Base-by-base conservation (phyloP, 441 rosid genomes). In the Gossypium trilobum region DNA sequence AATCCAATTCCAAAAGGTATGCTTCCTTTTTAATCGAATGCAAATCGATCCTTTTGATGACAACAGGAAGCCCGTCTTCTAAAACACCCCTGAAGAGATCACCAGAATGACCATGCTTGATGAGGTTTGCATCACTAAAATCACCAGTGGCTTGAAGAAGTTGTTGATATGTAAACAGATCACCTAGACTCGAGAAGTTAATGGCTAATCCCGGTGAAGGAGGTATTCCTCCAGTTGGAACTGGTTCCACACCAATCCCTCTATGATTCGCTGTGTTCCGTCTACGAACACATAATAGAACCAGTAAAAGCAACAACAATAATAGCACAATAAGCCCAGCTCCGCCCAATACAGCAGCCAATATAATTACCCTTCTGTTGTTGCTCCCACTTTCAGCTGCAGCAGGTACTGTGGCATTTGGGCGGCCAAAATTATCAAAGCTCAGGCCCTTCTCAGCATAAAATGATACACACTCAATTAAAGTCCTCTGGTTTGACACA, bases 81-180 rank as follows among this genome's bases (percentile, higher is more conserved):
- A 90, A 77, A 33, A 74, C 57, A 58, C 97, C 98, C 27, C 72
- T 85, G 82, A 83, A 95, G 36, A 95, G 88, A 75, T 80, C 91
- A 39, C 99, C 99, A 0, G 99, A 91, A 73, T 90, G 98, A 56
- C 99, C 99, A 52, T 85, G 84, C 80, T 91, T 93, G 39, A 93
- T 90, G 71, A 95, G 86, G 79, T 87, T 93, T 4, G 79, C 81
- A 39, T 87, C 91, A 69, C 67, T 82, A 54, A 93, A 95, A 4
- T 85, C 87, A 67, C 80, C 82, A n/a, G 97, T 90, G 51, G 93
- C 89, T 52, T 68, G 81, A 4, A 88, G 84, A 77, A 93, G 82
- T 80, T 88, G 94, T 60, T 88, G 86, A 71, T 83, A 86, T 0
- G 93, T 73, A 84, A 84, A 93, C n/a, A 88, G 74, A 59, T 88